Conservation (phyloP, 257 asterid genomes). For the Ocimum tenuiflorum region DNA sequence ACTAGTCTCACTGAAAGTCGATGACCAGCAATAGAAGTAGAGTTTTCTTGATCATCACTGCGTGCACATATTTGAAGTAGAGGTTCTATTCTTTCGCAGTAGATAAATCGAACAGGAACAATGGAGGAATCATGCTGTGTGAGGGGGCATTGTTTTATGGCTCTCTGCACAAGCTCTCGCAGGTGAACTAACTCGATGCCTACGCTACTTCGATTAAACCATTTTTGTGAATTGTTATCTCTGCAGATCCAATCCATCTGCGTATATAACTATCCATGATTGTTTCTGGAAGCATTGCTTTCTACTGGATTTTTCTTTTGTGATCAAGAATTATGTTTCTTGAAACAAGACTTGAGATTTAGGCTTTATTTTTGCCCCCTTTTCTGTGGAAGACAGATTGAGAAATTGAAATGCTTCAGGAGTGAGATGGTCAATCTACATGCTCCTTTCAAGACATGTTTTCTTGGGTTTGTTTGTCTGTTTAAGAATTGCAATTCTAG, state of each 20-base stretch:
- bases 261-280: constrained; percentile 4
- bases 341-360: not conserved
- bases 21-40: constrained; percentile 35
- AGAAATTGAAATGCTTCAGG: no score
- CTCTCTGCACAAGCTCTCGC: constrained; percentile 4
- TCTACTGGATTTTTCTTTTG: not conserved
- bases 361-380: not conserved
- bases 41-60: not conserved
- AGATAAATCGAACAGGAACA: constrained; percentile 8
- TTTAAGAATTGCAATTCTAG: no score
- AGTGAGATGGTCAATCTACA: no score
- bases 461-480: no score
- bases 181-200: not conserved
- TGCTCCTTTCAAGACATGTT: no score
- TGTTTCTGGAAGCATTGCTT: constrained; percentile 9
- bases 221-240: constrained; percentile 10
- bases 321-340: not conserved
- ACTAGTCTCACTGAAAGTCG: constrained; percentile 47
- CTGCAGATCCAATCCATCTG: not conserved
- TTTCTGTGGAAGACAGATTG: not conserved
- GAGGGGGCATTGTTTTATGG: not conserved
- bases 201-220: not conserved
- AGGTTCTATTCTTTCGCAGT: constrained; percentile 22
- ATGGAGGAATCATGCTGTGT: constrained; percentile 9
- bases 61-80: constrained; percentile 14